phyloP scores from a whole-genome alignment of 306 rosid species.

The Trifolium repens region DNA sequence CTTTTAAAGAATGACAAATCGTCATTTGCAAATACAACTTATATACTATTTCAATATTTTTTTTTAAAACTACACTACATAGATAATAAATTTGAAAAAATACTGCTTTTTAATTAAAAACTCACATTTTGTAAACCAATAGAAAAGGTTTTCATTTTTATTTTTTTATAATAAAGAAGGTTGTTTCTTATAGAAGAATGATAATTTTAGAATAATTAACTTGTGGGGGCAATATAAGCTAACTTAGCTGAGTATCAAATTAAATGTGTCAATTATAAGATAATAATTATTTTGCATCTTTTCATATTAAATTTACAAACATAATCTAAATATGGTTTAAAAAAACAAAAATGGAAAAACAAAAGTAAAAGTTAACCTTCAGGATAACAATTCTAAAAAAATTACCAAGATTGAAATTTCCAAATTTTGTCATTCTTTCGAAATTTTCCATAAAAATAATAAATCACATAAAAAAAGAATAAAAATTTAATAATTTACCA shows the following conservation, averaged over 20 bases:
- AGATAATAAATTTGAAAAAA: too few species aligned
- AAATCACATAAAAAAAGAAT: slow-evolving; percentile 27
- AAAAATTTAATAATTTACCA: slow-evolving; percentile 43
- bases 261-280: slow-evolving; percentile 1
- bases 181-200: neutral
- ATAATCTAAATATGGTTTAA: neutral
- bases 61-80: too few species aligned
- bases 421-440: neutral
- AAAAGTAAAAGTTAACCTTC: slow-evolving; percentile 16
- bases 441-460: slow-evolving; percentile 1
- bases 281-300: too few species aligned
- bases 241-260: too few species aligned
- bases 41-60: too few species aligned
- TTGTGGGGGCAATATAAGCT: too few species aligned
- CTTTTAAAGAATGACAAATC: too few species aligned
- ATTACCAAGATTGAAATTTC: slow-evolving; percentile 34
- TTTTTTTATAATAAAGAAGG: too few species aligned
- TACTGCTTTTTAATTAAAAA: too few species aligned
- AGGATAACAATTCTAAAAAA: slow-evolving; percentile 19
- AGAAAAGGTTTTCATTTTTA: too few species aligned
- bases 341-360: neutral
- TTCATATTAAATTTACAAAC: neutral
- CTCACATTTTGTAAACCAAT: neutral
- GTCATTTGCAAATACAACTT: too few species aligned
- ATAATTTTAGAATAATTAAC: too few species aligned